Evolutionary conservation across 768 basidiomycete genomes (phyloP), one percentile per base, ranked within the genome.

Genomic region (Suillus placidus): DNA sequence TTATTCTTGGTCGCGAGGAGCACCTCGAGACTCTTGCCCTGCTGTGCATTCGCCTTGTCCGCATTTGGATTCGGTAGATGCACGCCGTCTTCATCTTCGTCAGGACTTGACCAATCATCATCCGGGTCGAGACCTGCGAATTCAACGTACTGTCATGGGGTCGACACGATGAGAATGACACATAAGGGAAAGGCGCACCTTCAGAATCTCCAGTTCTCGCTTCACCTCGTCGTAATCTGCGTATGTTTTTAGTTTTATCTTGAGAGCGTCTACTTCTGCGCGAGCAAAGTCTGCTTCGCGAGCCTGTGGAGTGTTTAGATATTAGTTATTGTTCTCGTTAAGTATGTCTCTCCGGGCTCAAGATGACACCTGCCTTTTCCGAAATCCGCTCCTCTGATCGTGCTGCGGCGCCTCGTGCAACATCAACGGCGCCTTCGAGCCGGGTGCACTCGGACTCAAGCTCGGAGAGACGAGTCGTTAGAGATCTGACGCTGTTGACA

Each of bases 131-230:
- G 84, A 10, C 94, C 94, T 8, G 93, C 90, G 73, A 99, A 99
- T 74, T 99, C 97, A 65, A 99, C 96, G 70, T 91, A 98, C 97
- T 99, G 70, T 38, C 16, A 40, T 49, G 65, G 45, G 14, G 40
- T 10, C 60, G 38, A 51, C 40, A 43, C 45, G 45, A 34, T 37
- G 58, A 35, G 32, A 51, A 60, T 37, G 26, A 51, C 9, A 57
- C 38, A 35, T 30, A 38, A 54, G 57, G 65, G 60, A n/a, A 38
- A 32, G 6, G 72, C 79, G 55, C 58, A 93, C 97, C 88, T 99
- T 98, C 94, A 99, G 93, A 69, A 99, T 99, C 73, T 95, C 95
- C 35, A 99, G 84, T 76, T 99, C 97, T 34, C 97, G 90, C 80
- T 99, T 99, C 73, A 99, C 88, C 79, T 99, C 96, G 72, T 99